Evolutionary conservation across 2,329 filamentous ascomycete genomes (phyloP).

Genomic region (Cladosporium sp.): DNA sequence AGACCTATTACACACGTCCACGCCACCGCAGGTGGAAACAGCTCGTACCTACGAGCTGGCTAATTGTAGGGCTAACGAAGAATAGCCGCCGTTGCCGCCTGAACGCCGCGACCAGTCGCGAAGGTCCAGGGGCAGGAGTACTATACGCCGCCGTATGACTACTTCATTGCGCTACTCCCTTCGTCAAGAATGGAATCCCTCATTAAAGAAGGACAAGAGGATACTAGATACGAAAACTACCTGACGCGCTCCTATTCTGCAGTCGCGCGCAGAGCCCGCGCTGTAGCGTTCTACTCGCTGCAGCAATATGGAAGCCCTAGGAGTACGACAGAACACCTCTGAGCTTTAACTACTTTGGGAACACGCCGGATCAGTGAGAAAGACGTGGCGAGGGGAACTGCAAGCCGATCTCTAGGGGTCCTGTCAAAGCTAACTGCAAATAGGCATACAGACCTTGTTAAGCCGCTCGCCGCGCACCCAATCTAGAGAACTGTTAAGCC

Average conservation of each 20-base stretch:
- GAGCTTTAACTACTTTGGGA: neutral
- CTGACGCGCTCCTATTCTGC: neutral
- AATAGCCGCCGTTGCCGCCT: neutral
- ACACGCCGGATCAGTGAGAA: neutral
- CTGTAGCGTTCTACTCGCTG: slow-evolving; percentile 8
- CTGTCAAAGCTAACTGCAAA: too few relatives aligned
- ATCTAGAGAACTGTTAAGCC: neutral
- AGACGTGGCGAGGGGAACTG: neutral
- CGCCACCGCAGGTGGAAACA: slow-evolving; percentile 13
- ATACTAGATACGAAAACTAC: slow-evolving; percentile 11
- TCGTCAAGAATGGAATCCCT: neutral
- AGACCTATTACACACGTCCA: slow-evolving; percentile 16
- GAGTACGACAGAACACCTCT: neutral
- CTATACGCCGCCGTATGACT: neutral
- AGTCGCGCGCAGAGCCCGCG: neutral
- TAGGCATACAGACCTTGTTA: too few relatives aligned
- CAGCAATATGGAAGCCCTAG: neutral
- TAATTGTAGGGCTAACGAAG: slow-evolving; percentile 1
- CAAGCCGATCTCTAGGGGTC: neutral
- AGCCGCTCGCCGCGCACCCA: too few relatives aligned
- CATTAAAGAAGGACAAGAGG: neutral
- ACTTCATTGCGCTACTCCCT: neutral
- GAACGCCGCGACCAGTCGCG: neutral
- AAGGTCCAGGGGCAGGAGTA: neutral
- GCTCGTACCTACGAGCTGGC: slow-evolving; percentile 3